Evolutionary conservation across 1,284 basidiomycete species (phyloP).

Genomic region (Termitomyces sp.): DNA sequence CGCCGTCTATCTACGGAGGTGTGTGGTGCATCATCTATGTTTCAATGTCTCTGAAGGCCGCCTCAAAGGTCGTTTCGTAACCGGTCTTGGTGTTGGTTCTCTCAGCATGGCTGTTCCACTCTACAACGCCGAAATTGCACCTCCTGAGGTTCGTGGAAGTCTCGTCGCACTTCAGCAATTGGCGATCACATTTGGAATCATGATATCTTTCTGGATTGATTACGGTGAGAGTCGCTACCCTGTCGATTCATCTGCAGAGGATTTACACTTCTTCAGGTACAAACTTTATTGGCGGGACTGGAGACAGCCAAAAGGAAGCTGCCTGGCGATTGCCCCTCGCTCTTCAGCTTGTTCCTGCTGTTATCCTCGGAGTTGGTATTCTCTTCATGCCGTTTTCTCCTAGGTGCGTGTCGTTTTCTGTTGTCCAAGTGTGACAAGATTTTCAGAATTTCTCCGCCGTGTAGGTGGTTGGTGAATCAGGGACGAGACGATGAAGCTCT

Average conservation of each 20-base stretch:
- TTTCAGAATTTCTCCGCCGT: background rate
- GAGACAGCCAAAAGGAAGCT: slow-evolving; percentile 49
- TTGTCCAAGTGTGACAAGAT: background rate
- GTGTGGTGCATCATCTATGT: slow-evolving; percentile 6
- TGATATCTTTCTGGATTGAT: slow-evolving; percentile 77
- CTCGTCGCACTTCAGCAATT: slow-evolving; percentile 80
- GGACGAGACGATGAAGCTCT: slow-evolving; percentile 74
- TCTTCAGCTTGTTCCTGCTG: slow-evolving; percentile 70
- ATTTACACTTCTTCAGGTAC: slow-evolving; percentile 37
- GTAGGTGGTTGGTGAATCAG: slow-evolving; percentile 70
- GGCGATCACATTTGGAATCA: slow-evolving; percentile 70
- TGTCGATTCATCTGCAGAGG: background rate
- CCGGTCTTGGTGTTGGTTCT: slow-evolving; percentile 73
- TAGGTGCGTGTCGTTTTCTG: slow-evolving; percentile 31
- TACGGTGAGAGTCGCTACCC: slow-evolving; percentile 36
- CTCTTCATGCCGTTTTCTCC: slow-evolving; percentile 72
- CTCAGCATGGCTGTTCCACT: slow-evolving; percentile 72
- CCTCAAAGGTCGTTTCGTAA: slow-evolving; percentile 60
- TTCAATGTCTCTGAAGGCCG: background rate
- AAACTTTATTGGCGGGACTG: slow-evolving; percentile 67
- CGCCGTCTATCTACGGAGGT: slow-evolving; percentile 65
- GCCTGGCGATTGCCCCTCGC: slow-evolving; percentile 77
- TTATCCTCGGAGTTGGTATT: slow-evolving; percentile 61
- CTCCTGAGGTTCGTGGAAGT: slow-evolving; percentile 79
- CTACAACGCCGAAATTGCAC: slow-evolving; percentile 71